Base-by-base conservation (phyloP, 495 filamentous ascomycete species). In the Penicillium daleae region DNA sequence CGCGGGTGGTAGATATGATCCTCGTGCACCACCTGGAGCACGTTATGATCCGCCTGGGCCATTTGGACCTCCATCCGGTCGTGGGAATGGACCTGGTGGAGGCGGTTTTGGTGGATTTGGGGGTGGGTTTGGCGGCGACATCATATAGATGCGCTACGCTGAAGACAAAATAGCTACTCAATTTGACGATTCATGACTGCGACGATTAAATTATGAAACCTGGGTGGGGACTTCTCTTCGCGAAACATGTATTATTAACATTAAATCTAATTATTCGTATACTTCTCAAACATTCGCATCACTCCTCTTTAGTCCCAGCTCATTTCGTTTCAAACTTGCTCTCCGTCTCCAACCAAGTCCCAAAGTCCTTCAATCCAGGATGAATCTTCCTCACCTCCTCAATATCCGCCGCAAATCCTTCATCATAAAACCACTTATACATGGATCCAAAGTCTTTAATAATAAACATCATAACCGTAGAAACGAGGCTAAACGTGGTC, bases 11-110 rank as follows among this genome's bases (percentile, higher is more conserved):
- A 80, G 71, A 4, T 78, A 74, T 62, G 66, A 76, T 61, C 74
- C 76, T 17, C 82, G 78, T 44, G 80, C 77, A 35, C 85, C 85
- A 6, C 82, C 80, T 6, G 89, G 88, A 31, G 77, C 86, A 26
- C 71, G 89, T 66, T 91, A 92, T 76, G 95, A 97, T 81, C 95
- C 93, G 8, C 72, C 92, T 15, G 91, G 90, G 0, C 95, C 95
- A 2, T 54, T 54, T 21, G 76, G 71, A 13, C 80, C 84, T 13
- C 79, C 82, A n/a, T 74, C 81, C 69, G 74, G 78, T 29, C 74
- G 76, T 58, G 75, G 79, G 49, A 67, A 69, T 24, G 78, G 81
- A 57, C 44, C 26, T 24, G 63, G 62, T 27, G 67, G 70, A 31
- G 82, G 83, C 59, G 77, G 78, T 13, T 70, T 74, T 63, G 87